A percentile compares a stretch with the other conserved stretches of the same genome.
phyloP scores from a whole-genome alignment of 108 stramenopile genomes.

The Aurantiochytrium sp. region DNA sequence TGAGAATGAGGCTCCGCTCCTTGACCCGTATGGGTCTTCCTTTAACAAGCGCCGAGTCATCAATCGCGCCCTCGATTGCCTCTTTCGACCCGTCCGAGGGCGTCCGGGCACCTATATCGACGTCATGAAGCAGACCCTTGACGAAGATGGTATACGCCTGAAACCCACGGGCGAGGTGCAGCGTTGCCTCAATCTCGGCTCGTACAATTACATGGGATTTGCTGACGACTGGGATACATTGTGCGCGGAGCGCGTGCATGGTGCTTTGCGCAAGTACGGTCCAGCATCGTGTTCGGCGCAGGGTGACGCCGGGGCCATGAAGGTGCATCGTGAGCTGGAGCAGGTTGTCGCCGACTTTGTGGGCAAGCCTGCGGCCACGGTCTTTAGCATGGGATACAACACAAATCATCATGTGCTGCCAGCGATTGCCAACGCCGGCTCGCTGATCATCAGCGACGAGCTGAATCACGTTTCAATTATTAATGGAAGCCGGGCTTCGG shows the following conservation, averaged over 20 bases:
- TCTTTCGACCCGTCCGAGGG: constrained; percentile 87
- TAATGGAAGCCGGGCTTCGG: constrained; percentile 84
- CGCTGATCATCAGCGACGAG: constrained; percentile 82
- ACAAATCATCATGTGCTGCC: constrained; percentile 94
- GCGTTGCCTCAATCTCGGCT: constrained; percentile 29
- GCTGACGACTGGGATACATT: background rate
- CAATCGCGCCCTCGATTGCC: constrained; percentile 92
- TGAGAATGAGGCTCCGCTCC: background rate
- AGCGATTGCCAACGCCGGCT: constrained; percentile 67
- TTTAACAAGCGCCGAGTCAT: constrained; percentile 89
- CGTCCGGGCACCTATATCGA: constrained; percentile 74
- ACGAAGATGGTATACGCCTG: constrained; percentile 80
- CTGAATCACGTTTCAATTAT: constrained; percentile 97
- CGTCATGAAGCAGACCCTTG: constrained; percentile 75
- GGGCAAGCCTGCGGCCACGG: constrained; percentile 86
- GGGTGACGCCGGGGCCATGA: constrained; percentile 69
- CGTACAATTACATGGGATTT: constrained; percentile 36
- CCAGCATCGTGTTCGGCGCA: constrained; percentile 19
- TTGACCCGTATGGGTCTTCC: constrained; percentile 22
- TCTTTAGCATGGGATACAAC: constrained; percentile 95
- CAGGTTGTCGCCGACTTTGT: constrained; percentile 73
- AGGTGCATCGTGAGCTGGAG: constrained; percentile 78
- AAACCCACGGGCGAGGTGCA: constrained; percentile 18
- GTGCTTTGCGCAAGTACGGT: background rate
- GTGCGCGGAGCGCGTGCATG: background rate